Evolutionary conservation across 768 basidiomycete species (phyloP).

Genomic region (Boletus pseudopeckii): DNA sequence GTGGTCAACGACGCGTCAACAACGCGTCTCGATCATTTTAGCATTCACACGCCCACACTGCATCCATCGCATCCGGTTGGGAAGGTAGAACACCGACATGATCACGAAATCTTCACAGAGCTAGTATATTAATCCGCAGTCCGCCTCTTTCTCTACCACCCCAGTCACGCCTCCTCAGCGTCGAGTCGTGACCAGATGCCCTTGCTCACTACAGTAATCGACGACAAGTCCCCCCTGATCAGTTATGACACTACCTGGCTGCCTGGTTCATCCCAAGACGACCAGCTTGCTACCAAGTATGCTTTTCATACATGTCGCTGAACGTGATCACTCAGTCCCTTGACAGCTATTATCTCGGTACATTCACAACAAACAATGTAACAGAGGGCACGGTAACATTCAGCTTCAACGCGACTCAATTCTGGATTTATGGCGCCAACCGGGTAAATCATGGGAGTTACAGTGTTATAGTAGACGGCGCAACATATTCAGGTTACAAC

Average conservation of each 20-base stretch:
- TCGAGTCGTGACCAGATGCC: constrained; percentile 18
- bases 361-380: constrained; percentile 38
- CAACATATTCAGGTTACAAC: constrained; percentile 23
- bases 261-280: constrained; percentile 12
- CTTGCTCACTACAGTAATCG: constrained; percentile 22
- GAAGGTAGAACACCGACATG: background rate
- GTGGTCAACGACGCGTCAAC: constrained; percentile 34
- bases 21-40: constrained; percentile 20
- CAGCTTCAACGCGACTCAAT: constrained; percentile 46
- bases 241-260: constrained; percentile 25
- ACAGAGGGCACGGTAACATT: constrained; percentile 36
- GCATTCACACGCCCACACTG: constrained; percentile 1
- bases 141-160: background rate
- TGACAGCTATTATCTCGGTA: constrained; percentile 37
- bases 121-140: background rate
- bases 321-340: background rate
- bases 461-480: constrained; percentile 40
- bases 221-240: constrained; percentile 35
- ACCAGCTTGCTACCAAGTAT: constrained; percentile 17
- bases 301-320: background rate
- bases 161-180: too few relatives aligned
- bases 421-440: constrained; percentile 50
- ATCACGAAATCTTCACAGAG: too few relatives aligned
- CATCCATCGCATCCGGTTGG: background rate
- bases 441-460: constrained; percentile 46